Percentiles rank a stretch among this genome's conserved stretches.
phyloP scores from a whole-genome alignment of 75 land plant species.

The Pseudotsuga menziesii region DNA sequence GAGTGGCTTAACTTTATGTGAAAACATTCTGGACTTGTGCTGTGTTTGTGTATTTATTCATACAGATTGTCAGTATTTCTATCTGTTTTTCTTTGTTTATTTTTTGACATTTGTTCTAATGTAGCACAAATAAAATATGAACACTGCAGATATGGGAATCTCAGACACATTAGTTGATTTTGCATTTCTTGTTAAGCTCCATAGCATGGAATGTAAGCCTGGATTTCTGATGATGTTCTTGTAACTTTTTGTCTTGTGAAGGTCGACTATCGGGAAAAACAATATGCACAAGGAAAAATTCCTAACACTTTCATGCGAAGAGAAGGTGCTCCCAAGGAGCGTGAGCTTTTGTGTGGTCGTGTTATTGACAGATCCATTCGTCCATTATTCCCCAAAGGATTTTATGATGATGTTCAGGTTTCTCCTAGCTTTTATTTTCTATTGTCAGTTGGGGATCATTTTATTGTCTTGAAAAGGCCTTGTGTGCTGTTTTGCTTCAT shows the following conservation, averaged over 20 bases:
- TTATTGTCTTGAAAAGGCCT: neutral
- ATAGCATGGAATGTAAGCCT: neutral
- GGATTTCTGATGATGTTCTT: neutral
- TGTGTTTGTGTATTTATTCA: neutral
- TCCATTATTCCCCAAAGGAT: slow-evolving; percentile 86
- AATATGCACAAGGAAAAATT: slow-evolving; percentile 92
- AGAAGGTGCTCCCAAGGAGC: slow-evolving; percentile 95
- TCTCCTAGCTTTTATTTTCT: neutral
- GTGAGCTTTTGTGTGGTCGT: slow-evolving; percentile 90
- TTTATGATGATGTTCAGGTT: slow-evolving; percentile 89
- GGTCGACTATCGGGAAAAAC: slow-evolving; percentile 97
- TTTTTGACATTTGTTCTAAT: neutral
- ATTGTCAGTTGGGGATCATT: neutral
- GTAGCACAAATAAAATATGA: neutral
- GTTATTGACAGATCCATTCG: slow-evolving; percentile 91
- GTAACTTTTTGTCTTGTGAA: slow-evolving; percentile 9
- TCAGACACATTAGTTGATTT: neutral
- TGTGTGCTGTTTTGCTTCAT: neutral
- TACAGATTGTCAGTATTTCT: neutral
- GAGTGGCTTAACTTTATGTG: neutral
- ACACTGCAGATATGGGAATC: neutral
- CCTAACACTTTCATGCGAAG: slow-evolving; percentile 87
- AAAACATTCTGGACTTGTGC: neutral
- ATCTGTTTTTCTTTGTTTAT: neutral
- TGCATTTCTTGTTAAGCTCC: neutral